These are phyloP conservation scores for Cladosporium colombiae DNA, from an alignment of 2,329 filamentous ascomycete genomes.

Conservation along the genomic window DNA sequence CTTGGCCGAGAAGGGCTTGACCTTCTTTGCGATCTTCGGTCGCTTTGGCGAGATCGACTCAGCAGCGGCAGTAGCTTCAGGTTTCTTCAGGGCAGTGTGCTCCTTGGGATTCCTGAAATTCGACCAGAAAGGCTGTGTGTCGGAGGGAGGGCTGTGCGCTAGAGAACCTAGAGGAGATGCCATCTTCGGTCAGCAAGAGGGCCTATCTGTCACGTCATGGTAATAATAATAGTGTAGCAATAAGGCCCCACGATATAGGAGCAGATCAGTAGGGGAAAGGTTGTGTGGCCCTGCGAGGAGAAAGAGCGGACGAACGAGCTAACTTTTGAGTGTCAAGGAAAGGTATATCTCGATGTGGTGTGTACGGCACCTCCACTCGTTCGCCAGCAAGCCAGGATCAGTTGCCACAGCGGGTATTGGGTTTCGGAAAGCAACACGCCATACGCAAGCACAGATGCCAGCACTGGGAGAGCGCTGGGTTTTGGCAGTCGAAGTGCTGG, in stretches of 20 bases:
- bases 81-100: constrained; percentile 3
- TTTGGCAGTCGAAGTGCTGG: constrained; percentile 10
- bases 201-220: constrained; percentile 20
- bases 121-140: constrained; percentile 14
- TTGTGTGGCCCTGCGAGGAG: constrained; percentile 2
- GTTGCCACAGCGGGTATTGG: constrained; percentile 16
- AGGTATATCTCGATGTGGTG: constrained; percentile 12
- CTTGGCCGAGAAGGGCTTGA: constrained; percentile 20
- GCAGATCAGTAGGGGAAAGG: constrained; percentile 15
- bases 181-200: constrained; percentile 25
- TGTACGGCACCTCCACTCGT: constrained; percentile 12
- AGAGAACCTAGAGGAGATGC: constrained; percentile 26
- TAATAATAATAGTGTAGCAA: constrained; percentile 19
- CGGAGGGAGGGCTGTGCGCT: constrained; percentile 11
- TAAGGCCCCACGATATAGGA: constrained; percentile 17
- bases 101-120: constrained; percentile 13
- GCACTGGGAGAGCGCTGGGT: constrained; percentile 2
- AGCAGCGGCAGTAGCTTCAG: constrained; percentile 18
- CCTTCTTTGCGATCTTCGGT: constrained; percentile 23
- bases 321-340: constrained; percentile 18
- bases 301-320: constrained; percentile 18
- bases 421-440: constrained; percentile 20
- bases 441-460: constrained; percentile 18
- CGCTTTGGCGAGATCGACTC: constrained; percentile 12
- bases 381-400: constrained; percentile 11